phyloP scores from a whole-genome alignment of 495 filamentous ascomycete genomes.

The Hypoxylon perforatum region DNA sequence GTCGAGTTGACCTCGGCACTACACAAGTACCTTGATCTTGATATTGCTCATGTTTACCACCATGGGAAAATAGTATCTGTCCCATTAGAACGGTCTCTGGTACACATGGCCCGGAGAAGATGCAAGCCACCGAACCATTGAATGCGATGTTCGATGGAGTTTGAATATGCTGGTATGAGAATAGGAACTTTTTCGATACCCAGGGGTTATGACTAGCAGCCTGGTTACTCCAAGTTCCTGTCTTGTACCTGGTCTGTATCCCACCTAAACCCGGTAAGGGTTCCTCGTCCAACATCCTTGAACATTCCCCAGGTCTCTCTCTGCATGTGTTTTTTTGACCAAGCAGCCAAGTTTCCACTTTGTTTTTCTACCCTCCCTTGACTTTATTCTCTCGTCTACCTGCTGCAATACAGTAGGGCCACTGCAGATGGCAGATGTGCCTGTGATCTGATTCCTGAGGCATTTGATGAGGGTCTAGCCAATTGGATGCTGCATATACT shows the following conservation, averaged over 20 bases:
- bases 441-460: slow-evolving; percentile 21
- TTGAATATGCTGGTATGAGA: slow-evolving; percentile 4
- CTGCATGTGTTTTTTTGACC: too few relatives aligned
- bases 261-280: slow-evolving; percentile 7
- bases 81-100: not conserved
- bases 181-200: slow-evolving; percentile 15
- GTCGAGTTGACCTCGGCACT: not conserved
- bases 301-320: slow-evolving; percentile 39
- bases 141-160: not conserved
- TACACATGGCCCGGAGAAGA: not conserved
- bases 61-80: not conserved
- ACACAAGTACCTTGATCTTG: too few relatives aligned
- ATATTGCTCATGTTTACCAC: not conserved
- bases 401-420: not conserved
- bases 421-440: slow-evolving; percentile 1
- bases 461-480: slow-evolving; percentile 13
- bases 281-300: slow-evolving; percentile 36
- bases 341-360: not conserved
- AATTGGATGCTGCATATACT: slow-evolving; percentile 22
- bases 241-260: slow-evolving; percentile 28
- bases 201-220: not conserved
- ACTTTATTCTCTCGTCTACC: not conserved
- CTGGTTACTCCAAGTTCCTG: not conserved
- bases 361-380: not conserved
- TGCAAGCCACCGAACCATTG: slow-evolving; percentile 6